Conservation (phyloP, 1,284 basidiomycete genomes). For the Ustilago curta region DNA sequence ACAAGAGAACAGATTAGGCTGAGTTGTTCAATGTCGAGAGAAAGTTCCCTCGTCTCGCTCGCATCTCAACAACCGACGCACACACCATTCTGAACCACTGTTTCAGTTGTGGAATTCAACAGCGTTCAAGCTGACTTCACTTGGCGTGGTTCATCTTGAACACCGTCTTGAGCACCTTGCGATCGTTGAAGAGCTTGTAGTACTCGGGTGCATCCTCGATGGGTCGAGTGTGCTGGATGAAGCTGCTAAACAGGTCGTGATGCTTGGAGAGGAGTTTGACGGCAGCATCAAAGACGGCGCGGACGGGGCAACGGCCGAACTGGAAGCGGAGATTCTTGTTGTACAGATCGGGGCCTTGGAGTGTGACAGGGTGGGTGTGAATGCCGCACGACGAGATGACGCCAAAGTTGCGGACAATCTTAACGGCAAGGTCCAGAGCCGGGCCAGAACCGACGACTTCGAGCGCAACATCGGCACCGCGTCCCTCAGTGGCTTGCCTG, state of each 20-base stretch:
- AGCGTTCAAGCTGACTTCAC: no score
- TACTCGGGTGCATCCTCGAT: constrained; percentile 62
- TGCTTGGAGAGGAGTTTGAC: constrained; percentile 59
- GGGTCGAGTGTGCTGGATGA: constrained; percentile 62
- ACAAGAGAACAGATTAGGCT: no score
- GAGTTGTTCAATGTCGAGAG: no score
- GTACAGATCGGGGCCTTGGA: constrained; percentile 75
- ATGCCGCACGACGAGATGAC: constrained; percentile 84
- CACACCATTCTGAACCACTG: no score
- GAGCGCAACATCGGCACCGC: constrained; percentile 71
- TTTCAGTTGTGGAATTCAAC: no score
- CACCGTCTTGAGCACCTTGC: constrained; percentile 53
- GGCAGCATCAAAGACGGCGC: constrained; percentile 60
- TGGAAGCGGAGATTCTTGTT: constrained; percentile 80
- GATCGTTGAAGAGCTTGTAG: constrained; percentile 63
- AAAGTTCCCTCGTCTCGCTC: no score
- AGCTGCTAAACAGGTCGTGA: constrained; percentile 59
- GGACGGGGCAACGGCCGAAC: constrained; percentile 85
- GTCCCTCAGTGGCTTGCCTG: constrained; percentile 62
- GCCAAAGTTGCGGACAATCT: constrained; percentile 83
- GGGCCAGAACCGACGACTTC: constrained; percentile 83
- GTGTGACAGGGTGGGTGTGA: constrained; percentile 67
- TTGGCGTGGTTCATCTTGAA: constrained; percentile 47
- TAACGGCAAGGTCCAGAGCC: constrained; percentile 80
- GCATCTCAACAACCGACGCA: no score